Conservation (phyloP, 108 stramenopile genomes). For the Cyclotella sp. region DNA sequence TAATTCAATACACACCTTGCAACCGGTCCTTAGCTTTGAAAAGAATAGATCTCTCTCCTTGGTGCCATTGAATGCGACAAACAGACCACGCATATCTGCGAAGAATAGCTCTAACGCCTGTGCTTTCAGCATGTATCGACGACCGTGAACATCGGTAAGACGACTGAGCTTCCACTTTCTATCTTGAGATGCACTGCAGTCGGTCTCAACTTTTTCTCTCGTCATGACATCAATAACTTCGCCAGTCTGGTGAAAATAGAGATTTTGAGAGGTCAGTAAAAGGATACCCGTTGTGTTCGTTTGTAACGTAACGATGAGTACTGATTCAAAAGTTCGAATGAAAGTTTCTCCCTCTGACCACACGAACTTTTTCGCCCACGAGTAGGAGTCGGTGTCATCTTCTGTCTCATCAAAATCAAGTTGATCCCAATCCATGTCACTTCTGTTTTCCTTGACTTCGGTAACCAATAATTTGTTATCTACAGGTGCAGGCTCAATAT, state of each 20-base stretch:
- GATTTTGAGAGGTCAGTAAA: conserved; percentile 76
- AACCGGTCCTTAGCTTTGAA: conserved; percentile 74
- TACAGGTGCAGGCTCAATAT: neutral
- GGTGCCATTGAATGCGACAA: conserved; percentile 84
- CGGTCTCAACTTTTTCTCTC: conserved; percentile 56
- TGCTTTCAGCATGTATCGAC: conserved; percentile 91
- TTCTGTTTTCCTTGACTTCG: conserved; percentile 36
- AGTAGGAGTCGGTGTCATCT: conserved; percentile 56
- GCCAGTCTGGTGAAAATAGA: conserved; percentile 81
- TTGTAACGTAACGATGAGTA: conserved; percentile 70
- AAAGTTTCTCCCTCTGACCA: conserved; percentile 79
- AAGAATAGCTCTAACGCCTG: conserved; percentile 95
- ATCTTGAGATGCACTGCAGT: conserved; percentile 34
- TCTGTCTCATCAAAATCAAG: conserved; percentile 45
- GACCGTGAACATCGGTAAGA: conserved; percentile 80
- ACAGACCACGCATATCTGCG: conserved; percentile 80
- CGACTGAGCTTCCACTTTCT: conserved; percentile 77
- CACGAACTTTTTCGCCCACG: conserved; percentile 80
- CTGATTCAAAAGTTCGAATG: conserved; percentile 73
- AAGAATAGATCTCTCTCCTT: conserved; percentile 84
- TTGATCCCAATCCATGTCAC: conserved; percentile 53
- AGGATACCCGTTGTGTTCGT: conserved; percentile 65
- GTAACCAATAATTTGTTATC: conserved; percentile 5
- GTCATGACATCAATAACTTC: conserved; percentile 73
- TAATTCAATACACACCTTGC: conserved; percentile 61